Conservation (phyloP, 805 yeast species). For the Kuraishia hungarica region DNA sequence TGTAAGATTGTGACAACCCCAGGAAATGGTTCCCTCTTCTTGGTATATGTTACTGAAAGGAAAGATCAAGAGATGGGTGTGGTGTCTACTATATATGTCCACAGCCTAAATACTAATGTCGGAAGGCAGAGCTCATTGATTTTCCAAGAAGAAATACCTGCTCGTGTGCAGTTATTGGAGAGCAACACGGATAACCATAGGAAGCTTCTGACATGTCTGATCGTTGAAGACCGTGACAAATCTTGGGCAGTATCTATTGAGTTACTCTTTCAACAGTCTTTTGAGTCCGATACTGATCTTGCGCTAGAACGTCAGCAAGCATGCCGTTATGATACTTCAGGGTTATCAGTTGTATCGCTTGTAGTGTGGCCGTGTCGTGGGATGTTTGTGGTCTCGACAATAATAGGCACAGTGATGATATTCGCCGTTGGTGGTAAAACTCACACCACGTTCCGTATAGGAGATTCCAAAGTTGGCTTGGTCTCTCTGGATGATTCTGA, state of each 20-base stretch:
- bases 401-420: not conserved
- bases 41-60: not conserved
- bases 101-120: not conserved
- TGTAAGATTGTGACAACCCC: not conserved
- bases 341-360: not conserved
- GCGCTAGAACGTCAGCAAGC: not conserved
- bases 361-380: not conserved
- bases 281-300: not conserved
- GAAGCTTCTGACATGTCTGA: not conserved
- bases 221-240: not conserved
- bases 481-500: not conserved
- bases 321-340: not conserved
- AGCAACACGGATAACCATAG: not conserved
- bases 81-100: not conserved
- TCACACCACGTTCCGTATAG: not conserved
- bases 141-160: not conserved
- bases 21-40: not conserved
- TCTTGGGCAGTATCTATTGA: not conserved
- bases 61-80: not conserved
- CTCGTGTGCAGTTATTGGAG: not conserved
- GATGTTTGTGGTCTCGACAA: not conserved
- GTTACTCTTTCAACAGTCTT: not conserved
- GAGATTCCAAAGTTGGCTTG: not conserved
- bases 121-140: not conserved
- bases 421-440: not conserved